Percentiles rank a stretch among this genome's conserved stretches.
These are phyloP conservation scores for Knoxia roxburghii DNA, from an alignment of 257 asterid species.

Conservation along the genomic window DNA sequence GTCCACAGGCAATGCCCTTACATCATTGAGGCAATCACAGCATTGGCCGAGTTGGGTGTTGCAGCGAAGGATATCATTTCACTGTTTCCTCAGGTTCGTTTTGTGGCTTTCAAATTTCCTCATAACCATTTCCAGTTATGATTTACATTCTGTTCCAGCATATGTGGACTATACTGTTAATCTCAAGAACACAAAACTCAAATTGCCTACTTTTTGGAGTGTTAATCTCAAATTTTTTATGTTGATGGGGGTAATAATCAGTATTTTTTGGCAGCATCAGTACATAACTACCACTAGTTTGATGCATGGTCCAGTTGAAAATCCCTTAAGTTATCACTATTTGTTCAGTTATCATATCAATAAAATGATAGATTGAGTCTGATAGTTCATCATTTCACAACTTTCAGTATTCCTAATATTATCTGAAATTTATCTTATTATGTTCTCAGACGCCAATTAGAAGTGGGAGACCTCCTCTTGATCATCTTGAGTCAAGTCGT, in stretches of 20 bases:
- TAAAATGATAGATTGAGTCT: neutral
- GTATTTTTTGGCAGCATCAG: neutral
- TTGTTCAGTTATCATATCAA: neutral
- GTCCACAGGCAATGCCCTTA: conserved; percentile 73
- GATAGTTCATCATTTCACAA: neutral
- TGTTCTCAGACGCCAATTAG: conserved; percentile 66
- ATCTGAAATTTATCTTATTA: conserved; percentile 18
- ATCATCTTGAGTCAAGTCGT: conserved; percentile 80
- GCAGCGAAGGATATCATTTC: conserved; percentile 71
- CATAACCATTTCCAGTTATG: neutral
- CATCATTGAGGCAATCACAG: conserved; percentile 78
- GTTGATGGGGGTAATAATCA: neutral
- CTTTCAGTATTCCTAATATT: conserved; percentile 2
- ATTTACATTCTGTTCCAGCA: too few species aligned
- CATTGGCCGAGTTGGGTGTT: conserved; percentile 90
- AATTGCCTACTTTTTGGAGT: neutral
- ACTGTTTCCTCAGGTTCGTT: conserved; percentile 79
- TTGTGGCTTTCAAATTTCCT: neutral
- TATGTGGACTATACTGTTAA: too few species aligned
- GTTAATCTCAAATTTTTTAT: neutral
- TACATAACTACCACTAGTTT: neutral
- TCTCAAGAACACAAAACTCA: neutral
- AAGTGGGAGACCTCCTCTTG: conserved; percentile 83
- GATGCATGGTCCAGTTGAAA: neutral
- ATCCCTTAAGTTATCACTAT: neutral